phyloP scores from a whole-genome alignment of 345 rosid genomes.

The Pugionium cornutum region DNA sequence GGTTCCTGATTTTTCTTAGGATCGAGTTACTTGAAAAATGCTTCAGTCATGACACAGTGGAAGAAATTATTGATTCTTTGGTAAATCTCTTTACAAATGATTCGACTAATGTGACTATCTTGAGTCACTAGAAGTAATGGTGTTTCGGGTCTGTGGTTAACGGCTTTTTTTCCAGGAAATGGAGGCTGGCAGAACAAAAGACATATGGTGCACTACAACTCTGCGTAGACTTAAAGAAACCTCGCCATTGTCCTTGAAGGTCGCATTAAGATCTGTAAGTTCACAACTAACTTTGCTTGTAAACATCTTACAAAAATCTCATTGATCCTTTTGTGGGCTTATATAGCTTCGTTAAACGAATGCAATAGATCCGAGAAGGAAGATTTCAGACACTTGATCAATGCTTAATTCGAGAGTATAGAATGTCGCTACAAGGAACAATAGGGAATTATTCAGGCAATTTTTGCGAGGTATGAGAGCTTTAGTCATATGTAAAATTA shows the following conservation, averaged over 20 bases:
- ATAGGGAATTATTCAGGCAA: constrained; percentile 55
- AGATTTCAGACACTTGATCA: constrained; percentile 80
- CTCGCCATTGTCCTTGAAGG: constrained; percentile 91
- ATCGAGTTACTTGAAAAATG: constrained; percentile 67
- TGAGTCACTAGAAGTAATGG: constrained; percentile 12
- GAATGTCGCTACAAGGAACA: constrained; percentile 76
- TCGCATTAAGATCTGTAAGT: constrained; percentile 89
- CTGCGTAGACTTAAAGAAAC: constrained; percentile 66
- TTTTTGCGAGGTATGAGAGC: constrained; percentile 67
- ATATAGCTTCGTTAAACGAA: constrained; percentile 11
- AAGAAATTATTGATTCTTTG: constrained; percentile 80
- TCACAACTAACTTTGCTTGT: constrained; percentile 11
- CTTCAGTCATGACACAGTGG: constrained; percentile 78
- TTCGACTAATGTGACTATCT: constrained; percentile 7
- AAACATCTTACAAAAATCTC: constrained; percentile 3
- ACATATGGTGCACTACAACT: constrained; percentile 67
- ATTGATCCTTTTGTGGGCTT: background rate
- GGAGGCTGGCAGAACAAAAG: constrained; percentile 58
- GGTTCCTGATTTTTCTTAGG: constrained; percentile 45
- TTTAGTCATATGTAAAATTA: background rate
- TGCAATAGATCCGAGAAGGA: constrained; percentile 73
- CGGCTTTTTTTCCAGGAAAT: constrained; percentile 49
- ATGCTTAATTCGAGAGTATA: constrained; percentile 77
- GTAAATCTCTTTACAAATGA: constrained; percentile 48
- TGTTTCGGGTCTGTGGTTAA: constrained; percentile 20